Percentiles rank a stretch among this genome's conserved stretches.
phyloP scores from a whole-genome alignment of 768 basidiomycete genomes.

The Cystofilobasidium macerans region DNA sequence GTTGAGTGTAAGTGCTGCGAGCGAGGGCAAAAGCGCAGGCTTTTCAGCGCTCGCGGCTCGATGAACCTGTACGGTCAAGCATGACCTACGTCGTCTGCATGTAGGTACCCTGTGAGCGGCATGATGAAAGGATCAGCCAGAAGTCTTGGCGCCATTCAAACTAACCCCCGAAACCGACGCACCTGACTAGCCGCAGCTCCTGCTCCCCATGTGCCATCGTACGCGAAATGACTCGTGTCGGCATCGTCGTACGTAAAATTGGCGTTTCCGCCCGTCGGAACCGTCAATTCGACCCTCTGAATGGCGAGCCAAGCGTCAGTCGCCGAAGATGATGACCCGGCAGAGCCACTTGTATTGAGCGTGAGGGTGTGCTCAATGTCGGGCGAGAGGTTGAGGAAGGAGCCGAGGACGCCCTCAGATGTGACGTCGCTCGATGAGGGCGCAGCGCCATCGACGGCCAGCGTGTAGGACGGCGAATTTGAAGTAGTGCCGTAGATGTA shows the following conservation, averaged over 20 bases:
- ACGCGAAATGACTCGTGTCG: slow-evolving; percentile 3
- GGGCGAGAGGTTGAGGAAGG: not conserved
- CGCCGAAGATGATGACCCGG: too few species aligned
- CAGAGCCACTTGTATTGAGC: slow-evolving; percentile 8
- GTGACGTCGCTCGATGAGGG: not conserved
- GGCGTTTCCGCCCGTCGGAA: not conserved
- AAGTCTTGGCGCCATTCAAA: too few species aligned
- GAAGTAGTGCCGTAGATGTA: slow-evolving; percentile 5
- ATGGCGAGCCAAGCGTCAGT: slow-evolving; percentile 16
- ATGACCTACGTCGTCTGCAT: slow-evolving; percentile 20
- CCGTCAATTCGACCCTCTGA: slow-evolving; percentile 1
- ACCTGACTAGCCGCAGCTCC: slow-evolving; percentile 25
- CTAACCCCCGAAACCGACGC: too few species aligned
- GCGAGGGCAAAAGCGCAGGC: not conserved
- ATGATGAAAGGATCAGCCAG: not conserved
- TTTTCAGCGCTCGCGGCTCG: not conserved
- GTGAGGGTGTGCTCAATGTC: slow-evolving; percentile 3
- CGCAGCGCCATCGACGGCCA: slow-evolving; percentile 3
- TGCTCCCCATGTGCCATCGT: slow-evolving; percentile 19
- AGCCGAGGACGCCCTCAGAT: slow-evolving; percentile 11
- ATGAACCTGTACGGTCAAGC: not conserved
- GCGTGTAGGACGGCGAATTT: slow-evolving; percentile 3
- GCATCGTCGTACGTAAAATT: slow-evolving; percentile 23
- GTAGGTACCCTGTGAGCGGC: slow-evolving; percentile 17
- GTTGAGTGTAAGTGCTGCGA: slow-evolving; percentile 18